Evolutionary conservation across 192 early-diverging fungal species (phyloP).

Genomic region (Coemansia sp.): DNA sequence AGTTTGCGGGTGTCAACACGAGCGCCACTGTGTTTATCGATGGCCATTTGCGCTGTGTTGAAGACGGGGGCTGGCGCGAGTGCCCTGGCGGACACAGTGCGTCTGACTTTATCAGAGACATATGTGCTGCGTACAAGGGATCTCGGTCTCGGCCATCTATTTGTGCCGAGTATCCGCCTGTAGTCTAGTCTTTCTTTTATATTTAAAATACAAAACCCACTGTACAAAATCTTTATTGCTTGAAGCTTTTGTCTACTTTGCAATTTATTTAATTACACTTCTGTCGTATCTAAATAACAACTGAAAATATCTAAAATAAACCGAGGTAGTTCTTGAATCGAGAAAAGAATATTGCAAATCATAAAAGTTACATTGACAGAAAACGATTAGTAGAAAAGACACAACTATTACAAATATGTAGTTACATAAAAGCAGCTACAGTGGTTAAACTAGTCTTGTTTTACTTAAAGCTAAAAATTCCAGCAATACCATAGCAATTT

Average conservation of each 20-base stretch:
- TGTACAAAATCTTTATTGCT: too few species aligned
- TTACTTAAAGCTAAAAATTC: too few species aligned
- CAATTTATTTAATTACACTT: too few species aligned
- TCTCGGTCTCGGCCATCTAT: slow-evolving; percentile 30
- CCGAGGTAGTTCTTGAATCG: too few species aligned
- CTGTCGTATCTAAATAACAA: background rate
- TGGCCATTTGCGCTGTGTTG: slow-evolving; percentile 60
- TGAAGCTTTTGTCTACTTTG: too few species aligned
- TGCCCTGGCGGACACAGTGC: slow-evolving; percentile 34
- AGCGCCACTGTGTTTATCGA: slow-evolving; percentile 66
- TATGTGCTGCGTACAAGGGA: slow-evolving; percentile 45
- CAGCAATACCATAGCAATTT: background rate
- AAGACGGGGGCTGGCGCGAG: slow-evolving; percentile 60
- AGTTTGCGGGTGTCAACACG: slow-evolving; percentile 49
- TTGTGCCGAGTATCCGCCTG: slow-evolving; percentile 29
- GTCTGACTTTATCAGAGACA: slow-evolving; percentile 49
- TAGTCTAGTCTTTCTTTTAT: background rate
- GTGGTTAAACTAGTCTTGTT: too few species aligned
- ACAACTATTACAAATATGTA: too few species aligned
- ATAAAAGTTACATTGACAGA: too few species aligned
- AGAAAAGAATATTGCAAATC: too few species aligned
- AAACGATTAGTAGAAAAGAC: too few species aligned
- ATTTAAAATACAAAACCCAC: background rate
- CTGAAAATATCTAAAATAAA: too few species aligned
- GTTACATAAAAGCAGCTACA: too few species aligned